Conservation (phyloP, 306 rosid genomes). For the Lathyrus aphaca region DNA sequence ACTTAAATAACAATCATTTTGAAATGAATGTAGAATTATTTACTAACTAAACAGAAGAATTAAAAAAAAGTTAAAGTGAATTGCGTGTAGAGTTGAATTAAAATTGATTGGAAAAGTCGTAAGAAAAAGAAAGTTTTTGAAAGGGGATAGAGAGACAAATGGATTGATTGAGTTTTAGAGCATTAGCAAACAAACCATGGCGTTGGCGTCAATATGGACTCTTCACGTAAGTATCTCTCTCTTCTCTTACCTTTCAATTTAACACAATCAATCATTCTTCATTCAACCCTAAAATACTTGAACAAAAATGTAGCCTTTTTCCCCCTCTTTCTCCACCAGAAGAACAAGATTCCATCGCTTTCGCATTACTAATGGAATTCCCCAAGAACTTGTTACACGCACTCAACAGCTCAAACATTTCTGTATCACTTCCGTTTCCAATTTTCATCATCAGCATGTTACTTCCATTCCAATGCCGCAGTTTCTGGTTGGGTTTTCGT, state of each 20-base stretch:
- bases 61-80: too few relatives aligned
- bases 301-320: constrained; percentile 23
- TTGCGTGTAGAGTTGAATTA: too few relatives aligned
- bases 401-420: constrained; percentile 33
- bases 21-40: too few relatives aligned
- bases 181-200: not conserved
- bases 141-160: not conserved
- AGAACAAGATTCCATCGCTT: not conserved
- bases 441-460: constrained; percentile 33
- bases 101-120: too few relatives aligned
- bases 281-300: not conserved
- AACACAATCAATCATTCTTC: not conserved
- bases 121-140: not conserved
- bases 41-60: too few relatives aligned
- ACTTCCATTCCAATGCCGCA: constrained; percentile 26
- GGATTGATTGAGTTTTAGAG: constrained; percentile 18
- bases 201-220: constrained; percentile 64
- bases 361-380: constrained; percentile 29
- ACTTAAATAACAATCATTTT: too few relatives aligned
- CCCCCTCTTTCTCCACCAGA: not conserved
- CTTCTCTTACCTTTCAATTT: not conserved
- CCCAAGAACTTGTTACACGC: constrained; percentile 13
- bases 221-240: constrained; percentile 49
- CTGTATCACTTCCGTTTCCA: constrained; percentile 27
- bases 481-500: constrained; percentile 27